Evolutionary conservation across 1,284 basidiomycete genomes (phyloP), one percentile per base, ranked within the genome.

Genomic region (Exsudoporus floridanus): DNA sequence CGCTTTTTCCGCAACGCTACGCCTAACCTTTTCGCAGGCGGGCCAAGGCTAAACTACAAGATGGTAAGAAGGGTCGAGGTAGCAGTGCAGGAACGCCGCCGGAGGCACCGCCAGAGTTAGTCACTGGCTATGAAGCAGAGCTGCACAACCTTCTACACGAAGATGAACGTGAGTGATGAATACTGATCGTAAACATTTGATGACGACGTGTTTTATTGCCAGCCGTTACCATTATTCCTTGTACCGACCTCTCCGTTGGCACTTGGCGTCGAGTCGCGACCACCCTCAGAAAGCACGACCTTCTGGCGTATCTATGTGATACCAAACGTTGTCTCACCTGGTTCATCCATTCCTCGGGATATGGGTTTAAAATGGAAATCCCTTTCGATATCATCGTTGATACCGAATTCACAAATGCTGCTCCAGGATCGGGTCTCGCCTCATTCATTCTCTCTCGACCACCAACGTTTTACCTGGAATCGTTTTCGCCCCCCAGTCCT

Each of bases 341-440:
- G 89, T 91, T 86, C 69, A 83, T 92, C 56, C 80, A 83, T 39
- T 86, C 85, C 16, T 76, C 73, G 1, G 87, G 86, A 27, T 79
- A 78, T 58, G 81, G 85, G 34, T 91, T 90, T 77, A 90, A 91
- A 70, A 91, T 92, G 84, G 86, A 88, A 57, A 77, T 90, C n/a
- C 79, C 86, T 5, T 89, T 86, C 66, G 75, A 81, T 52, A 76
- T 67, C 56, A 82, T 92, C 55, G 58, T 76, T 19, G 74, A 82
- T 40, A 78, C 81, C 7, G 77, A 81, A 50, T 84, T 88, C 67
- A 71, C 75, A 25, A 78, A 81, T 54, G 70, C 76, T 14, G 71
- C 78, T 27, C 79, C 82, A 16, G 83, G 81, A 21, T 74, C 78
- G 13, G 86, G 79, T 21, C 71, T 80, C 16, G 84, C 82, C 4